Percentiles rank a stretch among this genome's conserved stretches.
Conservation (phyloP, 257 asterid species). For the Solanum sparsipilum region DNA sequence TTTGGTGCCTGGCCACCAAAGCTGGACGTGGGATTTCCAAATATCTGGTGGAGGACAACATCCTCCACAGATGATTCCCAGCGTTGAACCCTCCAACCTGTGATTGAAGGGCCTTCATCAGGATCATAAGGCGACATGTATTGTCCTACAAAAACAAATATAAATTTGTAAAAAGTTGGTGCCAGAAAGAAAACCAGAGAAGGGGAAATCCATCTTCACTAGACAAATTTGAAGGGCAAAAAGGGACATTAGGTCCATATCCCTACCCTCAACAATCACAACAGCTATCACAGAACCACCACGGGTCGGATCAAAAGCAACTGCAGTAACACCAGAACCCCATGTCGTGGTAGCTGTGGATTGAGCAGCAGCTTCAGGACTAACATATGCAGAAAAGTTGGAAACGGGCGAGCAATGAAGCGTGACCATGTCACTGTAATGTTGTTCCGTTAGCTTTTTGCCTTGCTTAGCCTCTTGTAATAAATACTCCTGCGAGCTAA, state of each 20-base stretch:
- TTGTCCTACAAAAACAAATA: conserved; percentile 57
- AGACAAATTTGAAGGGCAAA: not conserved
- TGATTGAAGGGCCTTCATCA: conserved; percentile 97
- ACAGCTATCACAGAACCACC: conserved; percentile 98
- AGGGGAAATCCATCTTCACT: not conserved
- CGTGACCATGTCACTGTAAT: conserved; percentile 59
- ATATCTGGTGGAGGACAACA: conserved; percentile 95
- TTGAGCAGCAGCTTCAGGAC: conserved; percentile 99
- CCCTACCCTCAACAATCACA: conserved; percentile 89
- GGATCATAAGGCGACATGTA: conserved; percentile 99
- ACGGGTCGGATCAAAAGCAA: conserved; percentile 97
- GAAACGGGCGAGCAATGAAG: conserved; percentile 99
- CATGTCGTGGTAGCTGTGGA: conserved; percentile 89
- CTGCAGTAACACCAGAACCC: conserved; percentile 99
- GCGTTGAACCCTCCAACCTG: conserved; percentile 99
- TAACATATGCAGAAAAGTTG: conserved; percentile 96
- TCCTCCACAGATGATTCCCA: conserved; percentile 98
- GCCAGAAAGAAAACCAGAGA: not conserved
- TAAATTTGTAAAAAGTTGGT: not conserved
- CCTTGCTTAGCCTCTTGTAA: conserved; percentile 76
- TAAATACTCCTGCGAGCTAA: conserved; percentile 94
- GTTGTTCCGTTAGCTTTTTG: conserved; percentile 55
- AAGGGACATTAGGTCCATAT: not conserved
- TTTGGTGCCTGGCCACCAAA: conserved; percentile 86
- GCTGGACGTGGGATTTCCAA: conserved; percentile 81